Percentiles rank a stretch among this genome's conserved stretches.
Evolutionary conservation across 2,329 filamentous ascomycete genomes (phyloP).

Genomic region (Parafenestella ontariensis): DNA sequence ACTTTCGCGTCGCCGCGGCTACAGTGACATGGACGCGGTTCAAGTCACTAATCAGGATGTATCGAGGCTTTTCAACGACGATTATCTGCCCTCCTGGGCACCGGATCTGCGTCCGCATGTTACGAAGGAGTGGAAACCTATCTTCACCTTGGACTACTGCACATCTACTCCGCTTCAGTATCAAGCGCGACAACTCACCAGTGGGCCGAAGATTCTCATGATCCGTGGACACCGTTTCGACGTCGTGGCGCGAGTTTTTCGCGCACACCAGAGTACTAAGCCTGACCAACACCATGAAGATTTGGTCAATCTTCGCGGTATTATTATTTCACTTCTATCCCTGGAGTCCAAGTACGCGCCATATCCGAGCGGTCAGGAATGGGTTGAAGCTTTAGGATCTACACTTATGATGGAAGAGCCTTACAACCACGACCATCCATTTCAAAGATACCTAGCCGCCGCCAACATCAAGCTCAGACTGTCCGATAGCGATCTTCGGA

Average conservation of each 20-base stretch:
- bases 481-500: background rate
- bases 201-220: background rate
- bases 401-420: background rate
- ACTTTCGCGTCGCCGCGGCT: background rate
- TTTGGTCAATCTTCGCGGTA: background rate
- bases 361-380: background rate
- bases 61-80: background rate
- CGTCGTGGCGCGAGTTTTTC: background rate
- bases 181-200: background rate
- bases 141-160: background rate
- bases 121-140: background rate
- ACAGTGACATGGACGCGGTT: background rate
- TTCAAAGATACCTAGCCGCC: background rate
- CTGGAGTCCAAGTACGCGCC: background rate
- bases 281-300: background rate
- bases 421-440: background rate
- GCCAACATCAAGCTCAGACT: background rate
- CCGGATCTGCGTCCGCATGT: background rate
- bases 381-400: slow-evolving; percentile 1
- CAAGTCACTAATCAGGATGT: background rate
- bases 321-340: background rate
- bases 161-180: slow-evolving; percentile 1
- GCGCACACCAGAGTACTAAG: background rate
- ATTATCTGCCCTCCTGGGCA: background rate
- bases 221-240: slow-evolving; percentile 5